phyloP scores from a whole-genome alignment of 192 early-diverging fungal species.

The Backusella tuberculispora region DNA sequence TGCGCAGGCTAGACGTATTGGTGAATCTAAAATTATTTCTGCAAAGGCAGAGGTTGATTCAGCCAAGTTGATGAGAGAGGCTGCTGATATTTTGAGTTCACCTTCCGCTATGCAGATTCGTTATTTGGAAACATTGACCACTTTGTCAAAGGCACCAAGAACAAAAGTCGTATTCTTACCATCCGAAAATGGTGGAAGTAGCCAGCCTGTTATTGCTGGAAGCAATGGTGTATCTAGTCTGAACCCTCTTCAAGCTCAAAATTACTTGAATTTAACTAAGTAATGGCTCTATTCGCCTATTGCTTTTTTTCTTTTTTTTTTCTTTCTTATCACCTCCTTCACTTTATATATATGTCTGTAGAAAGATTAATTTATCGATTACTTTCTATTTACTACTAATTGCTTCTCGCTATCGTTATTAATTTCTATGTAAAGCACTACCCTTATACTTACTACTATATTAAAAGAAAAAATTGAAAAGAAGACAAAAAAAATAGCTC shows the following conservation, averaged over 20 bases:
- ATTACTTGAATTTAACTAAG: background rate
- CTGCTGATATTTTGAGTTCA: conserved; percentile 87
- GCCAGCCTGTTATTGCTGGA: background rate
- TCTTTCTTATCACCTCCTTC: background rate
- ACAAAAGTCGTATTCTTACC: conserved; percentile 80
- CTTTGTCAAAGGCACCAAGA: conserved; percentile 74
- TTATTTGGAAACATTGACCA: conserved; percentile 83
- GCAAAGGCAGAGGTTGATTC: conserved; percentile 55
- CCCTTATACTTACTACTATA: background rate
- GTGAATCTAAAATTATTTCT: conserved; percentile 81
- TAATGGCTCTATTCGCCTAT: background rate
- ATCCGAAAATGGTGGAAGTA: background rate
- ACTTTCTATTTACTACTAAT: background rate
- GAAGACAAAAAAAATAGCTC: too few species aligned
- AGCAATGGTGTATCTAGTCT: background rate
- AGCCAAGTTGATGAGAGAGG: conserved; percentile 91
- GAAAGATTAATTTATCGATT: background rate
- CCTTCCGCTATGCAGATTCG: conserved; percentile 76
- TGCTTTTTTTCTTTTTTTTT: background rate
- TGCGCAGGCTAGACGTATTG: conserved; percentile 88
- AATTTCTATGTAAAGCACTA: background rate
- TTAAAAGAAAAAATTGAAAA: background rate
- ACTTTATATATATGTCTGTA: background rate
- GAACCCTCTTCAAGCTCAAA: conserved; percentile 9
- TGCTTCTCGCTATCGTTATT: background rate